Evolutionary conservation across 1,284 basidiomycete species (phyloP), one percentile per base, ranked within the genome.

Genomic region (Laetiporus sulphureus): DNA sequence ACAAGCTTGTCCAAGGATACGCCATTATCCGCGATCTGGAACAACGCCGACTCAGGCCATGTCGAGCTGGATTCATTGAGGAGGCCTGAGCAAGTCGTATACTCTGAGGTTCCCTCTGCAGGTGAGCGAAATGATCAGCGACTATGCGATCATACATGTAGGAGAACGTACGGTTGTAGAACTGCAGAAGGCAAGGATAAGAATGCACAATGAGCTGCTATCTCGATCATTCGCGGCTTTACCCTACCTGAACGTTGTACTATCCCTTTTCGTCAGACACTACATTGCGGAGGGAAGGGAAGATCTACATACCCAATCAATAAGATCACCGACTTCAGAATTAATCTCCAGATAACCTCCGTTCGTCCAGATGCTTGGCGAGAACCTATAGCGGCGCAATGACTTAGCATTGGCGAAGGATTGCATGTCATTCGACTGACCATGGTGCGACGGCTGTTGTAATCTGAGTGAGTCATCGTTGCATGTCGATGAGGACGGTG

Each of bases 321-420:
- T 66, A 32, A 63, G 51, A 49, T 56, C 67, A 15, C 82, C 81
- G 22, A 83, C 79, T 12, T 62, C 52, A 27, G 59, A 49, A 59
- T 83, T 59, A n/a, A 79, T 72, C 38, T 63, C 69, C 24, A 82
- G 64, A 56, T 83, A 83, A 13, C 74, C 80, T 41, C 80, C 80
- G 20, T 73, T 74, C 18, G 67, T 64, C 64, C 68, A 78, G 32
- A 47, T 60, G n/a, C 48, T 63, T 2, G 73, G 70, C 20, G 71
- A 64, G 60, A 78, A 79, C 73, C 73, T 72, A 27, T n/a, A 27
- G 13, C 25, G 25, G 13, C 25, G 13, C 25, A 27, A 27, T 27
- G 25, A 27, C 25, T 30, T 18, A 11, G 8, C 25, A 27, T 13
- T 27, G 25, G 8, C 7, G 25, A 7, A 27, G 7, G 25, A 7